Evolutionary conservation across 2,329 filamentous ascomycete species (phyloP), one percentile per base, ranked within the genome.

Genomic region (Talaromyces sp.): DNA sequence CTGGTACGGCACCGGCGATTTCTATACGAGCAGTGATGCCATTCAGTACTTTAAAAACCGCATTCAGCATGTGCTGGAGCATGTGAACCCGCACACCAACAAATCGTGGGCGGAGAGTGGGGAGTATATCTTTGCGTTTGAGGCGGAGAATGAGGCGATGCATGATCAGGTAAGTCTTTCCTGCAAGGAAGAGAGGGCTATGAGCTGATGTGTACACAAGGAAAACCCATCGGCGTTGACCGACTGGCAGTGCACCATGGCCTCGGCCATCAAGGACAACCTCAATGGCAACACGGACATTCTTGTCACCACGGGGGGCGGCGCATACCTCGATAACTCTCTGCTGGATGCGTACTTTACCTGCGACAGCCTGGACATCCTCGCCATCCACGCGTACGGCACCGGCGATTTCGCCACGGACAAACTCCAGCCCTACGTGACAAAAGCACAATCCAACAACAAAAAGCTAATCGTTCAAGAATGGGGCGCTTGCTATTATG

Each of bases 381-480:
- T 53, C 3, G 49, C 49, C 25, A 53, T 53, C 59, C 70, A 72
- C 57, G 70, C 70, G 0, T 72, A 72, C 39, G 70, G 69, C 1
- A 55, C 39, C 2, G 65, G 62, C 8, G 72, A 73, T 57, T 68
- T 71, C 28, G 61, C 61, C 1, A 68, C 68, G 1, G 58, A 62
- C 7, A 61, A 60, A 3, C 63, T 74, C 1, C 30, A 61, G 10
- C 65, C 66, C 1, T 72, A 69, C 32, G 70, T 73, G 1, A 22
- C 57, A 2, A 68, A 66, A 39, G 72, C 72, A 1, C 62, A 68
- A 42, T 55, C 64, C 9, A 63, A 64, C 1, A 68, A 68, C 19
- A 73, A 74, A 62, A 73, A 70, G 55, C 69, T 74, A n/a, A 70
- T 75, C 30, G 69, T 72, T 64, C 63, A 70, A 36, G 69, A 71